Evolutionary conservation across 345 rosid species (phyloP).

Genomic region (Lenwebbia sp.): DNA sequence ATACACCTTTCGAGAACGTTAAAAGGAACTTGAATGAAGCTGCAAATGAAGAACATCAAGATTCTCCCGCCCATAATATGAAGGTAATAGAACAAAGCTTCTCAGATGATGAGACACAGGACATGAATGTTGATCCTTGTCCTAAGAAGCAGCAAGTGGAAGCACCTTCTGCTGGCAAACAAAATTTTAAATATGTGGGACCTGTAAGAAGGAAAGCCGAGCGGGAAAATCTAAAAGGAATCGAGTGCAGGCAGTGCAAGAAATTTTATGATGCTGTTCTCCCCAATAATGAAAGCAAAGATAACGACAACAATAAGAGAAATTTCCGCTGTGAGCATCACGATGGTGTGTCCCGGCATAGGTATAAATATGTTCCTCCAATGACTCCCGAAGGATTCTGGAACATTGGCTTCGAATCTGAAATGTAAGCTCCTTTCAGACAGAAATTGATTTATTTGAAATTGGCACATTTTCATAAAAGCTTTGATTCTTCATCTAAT

Average conservation of each 20-base stretch:
- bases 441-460: not conserved
- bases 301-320: constrained; percentile 11
- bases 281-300: constrained; percentile 27
- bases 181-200: constrained; percentile 60
- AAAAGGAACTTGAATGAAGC: constrained; percentile 32
- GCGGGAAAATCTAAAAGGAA: constrained; percentile 58
- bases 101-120: constrained; percentile 72
- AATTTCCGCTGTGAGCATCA: constrained; percentile 75
- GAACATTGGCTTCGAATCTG: constrained; percentile 94
- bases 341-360: constrained; percentile 90
- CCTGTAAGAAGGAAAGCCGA: constrained; percentile 75
- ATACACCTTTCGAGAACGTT: constrained; percentile 63
- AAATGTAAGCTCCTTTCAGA: constrained; percentile 30
- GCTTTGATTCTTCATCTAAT: not conserved
- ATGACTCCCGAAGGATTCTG: constrained; percentile 93
- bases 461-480: not conserved
- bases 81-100: constrained; percentile 15
- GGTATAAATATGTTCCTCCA: constrained; percentile 73
- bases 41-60: constrained; percentile 16
- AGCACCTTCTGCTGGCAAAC: constrained; percentile 22
- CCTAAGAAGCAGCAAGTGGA: constrained; percentile 26
- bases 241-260: constrained; percentile 91
- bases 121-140: constrained; percentile 33
- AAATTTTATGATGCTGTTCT: constrained; percentile 91
- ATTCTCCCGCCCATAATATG: not conserved